These are phyloP conservation scores for Fusarium drepaniforme DNA, from an alignment of 2,329 filamentous ascomycete genomes.

Conservation along the genomic window DNA sequence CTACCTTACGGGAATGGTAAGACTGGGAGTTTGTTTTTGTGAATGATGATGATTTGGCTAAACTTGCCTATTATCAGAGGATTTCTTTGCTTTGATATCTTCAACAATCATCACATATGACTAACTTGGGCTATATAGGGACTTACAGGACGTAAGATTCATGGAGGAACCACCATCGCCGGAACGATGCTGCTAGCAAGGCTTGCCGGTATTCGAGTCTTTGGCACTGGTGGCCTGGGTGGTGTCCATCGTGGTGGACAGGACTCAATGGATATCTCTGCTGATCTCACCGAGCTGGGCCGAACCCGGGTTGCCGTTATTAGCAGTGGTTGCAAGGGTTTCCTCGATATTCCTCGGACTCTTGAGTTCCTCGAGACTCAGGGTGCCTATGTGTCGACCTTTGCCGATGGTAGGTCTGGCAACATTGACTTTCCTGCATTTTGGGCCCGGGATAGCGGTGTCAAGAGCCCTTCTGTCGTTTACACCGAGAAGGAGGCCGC, in stretches of 20 bases:
- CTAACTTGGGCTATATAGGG: slow-evolving; percentile 34
- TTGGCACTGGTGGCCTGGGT: slow-evolving; percentile 94
- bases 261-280: slow-evolving; percentile 90
- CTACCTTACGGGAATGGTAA: slow-evolving; percentile 81
- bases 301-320: slow-evolving; percentile 90
- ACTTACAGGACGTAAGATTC: slow-evolving; percentile 67
- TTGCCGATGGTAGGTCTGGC: slow-evolving; percentile 82
- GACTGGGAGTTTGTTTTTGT: slow-evolving; percentile 34
- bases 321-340: slow-evolving; percentile 93
- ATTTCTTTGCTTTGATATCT: neutral
- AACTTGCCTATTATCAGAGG: neutral
- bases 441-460: slow-evolving; percentile 88
- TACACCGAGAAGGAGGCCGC: slow-evolving; percentile 85
- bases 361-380: slow-evolving; percentile 81
- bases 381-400: slow-evolving; percentile 87
- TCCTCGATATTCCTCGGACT: slow-evolving; percentile 91
- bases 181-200: slow-evolving; percentile 93
- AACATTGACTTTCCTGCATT: slow-evolving; percentile 91
- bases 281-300: slow-evolving; percentile 93
- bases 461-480: slow-evolving; percentile 82
- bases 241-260: slow-evolving; percentile 94
- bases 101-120: neutral
- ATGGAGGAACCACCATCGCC: slow-evolving; percentile 93
- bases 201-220: slow-evolving; percentile 89
- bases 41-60: neutral